Conservation (phyloP, 139 green algal genomes). For the Volvox africanus region DNA sequence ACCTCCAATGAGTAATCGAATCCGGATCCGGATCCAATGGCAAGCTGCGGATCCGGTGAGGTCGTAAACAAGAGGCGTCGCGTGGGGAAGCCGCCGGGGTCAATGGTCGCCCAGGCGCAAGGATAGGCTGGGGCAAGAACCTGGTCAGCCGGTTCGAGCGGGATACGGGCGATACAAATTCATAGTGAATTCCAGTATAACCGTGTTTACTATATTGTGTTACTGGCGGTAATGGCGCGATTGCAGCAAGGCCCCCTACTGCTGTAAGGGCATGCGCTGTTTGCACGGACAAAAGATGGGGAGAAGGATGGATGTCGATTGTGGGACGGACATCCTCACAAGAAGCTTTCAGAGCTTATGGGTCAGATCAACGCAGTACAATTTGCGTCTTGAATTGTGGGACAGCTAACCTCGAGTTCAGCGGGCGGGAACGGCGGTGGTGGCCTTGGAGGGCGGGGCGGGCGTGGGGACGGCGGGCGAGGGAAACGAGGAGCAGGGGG, state of each 20-base stretch:
- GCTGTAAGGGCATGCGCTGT: no score
- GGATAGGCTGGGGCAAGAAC: neutral
- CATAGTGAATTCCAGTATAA: no score
- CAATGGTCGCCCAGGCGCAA: neutral
- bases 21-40: neutral
- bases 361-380: neutral
- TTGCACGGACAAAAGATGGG: neutral
- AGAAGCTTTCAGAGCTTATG: no score
- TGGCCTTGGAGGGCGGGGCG: neutral
- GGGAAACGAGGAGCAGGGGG: neutral
- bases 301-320: neutral
- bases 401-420: neutral
- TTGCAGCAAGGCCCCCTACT: no score
- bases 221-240: no score
- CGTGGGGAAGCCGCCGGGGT: neutral
- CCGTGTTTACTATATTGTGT: no score
- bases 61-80: slow-evolving; percentile 13
- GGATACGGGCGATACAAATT: neutral
- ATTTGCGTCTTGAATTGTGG: neutral
- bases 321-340: no score
- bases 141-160: neutral
- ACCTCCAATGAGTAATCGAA: slow-evolving; percentile 27
- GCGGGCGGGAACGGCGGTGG: neutral
- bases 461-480: neutral
- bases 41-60: neutral